Evolutionary conservation across 2,329 filamentous ascomycete genomes (phyloP).

Genomic region (Furcasterigmium furcatum): DNA sequence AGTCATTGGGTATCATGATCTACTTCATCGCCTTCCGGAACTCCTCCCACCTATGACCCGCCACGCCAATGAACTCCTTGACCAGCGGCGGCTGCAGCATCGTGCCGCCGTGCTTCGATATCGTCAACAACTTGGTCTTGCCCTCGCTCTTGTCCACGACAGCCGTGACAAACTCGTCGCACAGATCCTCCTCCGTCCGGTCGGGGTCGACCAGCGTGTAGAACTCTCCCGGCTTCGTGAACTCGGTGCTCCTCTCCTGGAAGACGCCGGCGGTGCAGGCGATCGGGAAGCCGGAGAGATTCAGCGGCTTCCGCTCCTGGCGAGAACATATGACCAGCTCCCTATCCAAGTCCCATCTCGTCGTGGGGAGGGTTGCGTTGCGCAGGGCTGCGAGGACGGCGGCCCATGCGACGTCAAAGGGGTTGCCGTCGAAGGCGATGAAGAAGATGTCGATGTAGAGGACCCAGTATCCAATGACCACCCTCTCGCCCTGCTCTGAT

Average conservation of each 20-base stretch:
- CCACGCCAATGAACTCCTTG: conserved; percentile 54
- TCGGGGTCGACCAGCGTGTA: conserved; percentile 91
- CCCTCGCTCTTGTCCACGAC: conserved; percentile 65
- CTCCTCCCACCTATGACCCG: conserved; percentile 63
- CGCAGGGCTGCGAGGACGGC: conserved; percentile 76
- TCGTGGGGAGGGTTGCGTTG: conserved; percentile 73
- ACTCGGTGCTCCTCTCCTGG: conserved; percentile 54
- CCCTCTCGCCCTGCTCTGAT: conserved; percentile 20
- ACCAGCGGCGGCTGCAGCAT: conserved; percentile 63
- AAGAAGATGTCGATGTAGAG: conserved; percentile 95
- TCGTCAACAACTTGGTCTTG: conserved; percentile 57
- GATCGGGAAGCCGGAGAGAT: conserved; percentile 65
- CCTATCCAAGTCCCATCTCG: conserved; percentile 79
- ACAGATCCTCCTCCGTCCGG: conserved; percentile 81
- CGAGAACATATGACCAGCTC: conserved; percentile 75
- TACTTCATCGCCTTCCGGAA: conserved; percentile 10
- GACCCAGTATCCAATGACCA: conserved; percentile 85
- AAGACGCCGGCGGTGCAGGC: conserved; percentile 79
- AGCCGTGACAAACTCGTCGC: conserved; percentile 77
- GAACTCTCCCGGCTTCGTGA: conserved; percentile 41
- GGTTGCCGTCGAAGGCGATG: conserved; percentile 87
- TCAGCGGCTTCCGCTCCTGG: conserved; percentile 51
- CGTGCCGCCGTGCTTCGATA: conserved; percentile 83
- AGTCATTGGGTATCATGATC: not conserved
- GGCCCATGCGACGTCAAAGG: conserved; percentile 88